These are phyloP conservation scores for Sanghuangporus sanghuang DNA, from an alignment of 1,284 basidiomycete genomes.

Conservation along the genomic window DNA sequence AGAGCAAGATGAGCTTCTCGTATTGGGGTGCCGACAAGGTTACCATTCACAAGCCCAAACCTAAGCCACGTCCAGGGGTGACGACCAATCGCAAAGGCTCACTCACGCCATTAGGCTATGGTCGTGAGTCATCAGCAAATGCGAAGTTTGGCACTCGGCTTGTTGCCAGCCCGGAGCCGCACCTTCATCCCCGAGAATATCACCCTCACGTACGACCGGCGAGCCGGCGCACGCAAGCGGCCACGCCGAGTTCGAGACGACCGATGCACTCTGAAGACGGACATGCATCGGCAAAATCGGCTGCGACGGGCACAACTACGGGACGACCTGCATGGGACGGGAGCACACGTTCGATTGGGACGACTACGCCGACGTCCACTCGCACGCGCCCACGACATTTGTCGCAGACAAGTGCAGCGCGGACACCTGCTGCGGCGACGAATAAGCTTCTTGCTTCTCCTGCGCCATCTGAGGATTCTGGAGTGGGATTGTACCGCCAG, in stretches of 20 bases:
- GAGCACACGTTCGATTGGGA: constrained; percentile 44
- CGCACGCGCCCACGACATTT: constrained; percentile 58
- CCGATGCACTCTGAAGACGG: constrained; percentile 47
- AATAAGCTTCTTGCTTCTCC: constrained; percentile 60
- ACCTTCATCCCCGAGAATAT: constrained; percentile 34
- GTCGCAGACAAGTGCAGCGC: constrained; percentile 58
- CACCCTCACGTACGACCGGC: constrained; percentile 45
- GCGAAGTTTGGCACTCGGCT: constrained; percentile 80
- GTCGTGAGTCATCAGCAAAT: constrained; percentile 75
- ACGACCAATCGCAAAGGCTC: constrained; percentile 44
- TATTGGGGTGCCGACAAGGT: constrained; percentile 87
- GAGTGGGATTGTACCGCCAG: constrained; percentile 74
- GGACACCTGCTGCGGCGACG: constrained; percentile 27
- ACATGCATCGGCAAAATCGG: constrained; percentile 55
- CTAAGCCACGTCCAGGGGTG: constrained; percentile 44
- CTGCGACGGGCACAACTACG: constrained; percentile 41
- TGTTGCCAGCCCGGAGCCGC: constrained; percentile 33
- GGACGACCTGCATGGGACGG: constrained; percentile 61
- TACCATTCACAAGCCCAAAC: constrained; percentile 71
- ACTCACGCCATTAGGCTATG: constrained; percentile 50
- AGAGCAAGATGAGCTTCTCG: constrained; percentile 88
- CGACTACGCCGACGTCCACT: constrained; percentile 32
- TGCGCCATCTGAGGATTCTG: constrained; percentile 79
- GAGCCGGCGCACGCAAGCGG: constrained; percentile 52
- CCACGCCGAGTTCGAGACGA: constrained; percentile 43